Base-by-base conservation (phyloP, 1,284 basidiomycete genomes). In the Puccinia coronata region DNA sequence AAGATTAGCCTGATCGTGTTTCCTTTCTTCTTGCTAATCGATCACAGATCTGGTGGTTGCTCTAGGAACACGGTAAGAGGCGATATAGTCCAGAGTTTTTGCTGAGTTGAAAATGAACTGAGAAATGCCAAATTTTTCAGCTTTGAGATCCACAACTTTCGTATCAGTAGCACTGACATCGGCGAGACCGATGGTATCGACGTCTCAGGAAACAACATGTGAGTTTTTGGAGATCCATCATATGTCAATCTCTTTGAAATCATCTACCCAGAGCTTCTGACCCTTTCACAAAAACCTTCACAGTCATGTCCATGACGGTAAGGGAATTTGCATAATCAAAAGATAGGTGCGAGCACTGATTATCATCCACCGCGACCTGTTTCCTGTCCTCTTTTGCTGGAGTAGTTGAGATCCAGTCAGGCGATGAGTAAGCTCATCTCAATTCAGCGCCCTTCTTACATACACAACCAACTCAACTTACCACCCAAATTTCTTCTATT, bases 171-270 rank as follows among this genome's bases (percentile, higher is more conserved):
- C 23, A 28, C 47, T 1, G 34, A 79, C 43, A 70, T 79, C 31
- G 76, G 76, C 11, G 36, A 43, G 23, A 79, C 76, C 20, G 76
- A 79, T 59, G 76, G 76, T 16, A 70, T 79, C 25, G 51, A 67
- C 34, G 65, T 79, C 36, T 43, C 76, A 41, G 76, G 76, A 36
- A 39, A 11, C 25, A 41, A 70, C 51, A 79, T 69, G 76, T 79
- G n/a, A 57, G 76, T 43, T 5, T 39, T 8, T 39, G 28, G 14
- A 20, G 28, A 31, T 34, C 63, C 5, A 5, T 43, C 12, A 11
- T 28, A 36, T n/a, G n/a, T n/a, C n/a, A n/a, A n/a, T n/a, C n/a
- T 23, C 34, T 31, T 34, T 25, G 16, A 47, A n/a, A n/a, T n/a
- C n/a, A n/a, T n/a, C n/a, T n/a, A n/a, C n/a, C n/a, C 34, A 41